Evolutionary conservation across 495 filamentous ascomycete genomes (phyloP).

Genomic region (Tetracladium setigerum): DNA sequence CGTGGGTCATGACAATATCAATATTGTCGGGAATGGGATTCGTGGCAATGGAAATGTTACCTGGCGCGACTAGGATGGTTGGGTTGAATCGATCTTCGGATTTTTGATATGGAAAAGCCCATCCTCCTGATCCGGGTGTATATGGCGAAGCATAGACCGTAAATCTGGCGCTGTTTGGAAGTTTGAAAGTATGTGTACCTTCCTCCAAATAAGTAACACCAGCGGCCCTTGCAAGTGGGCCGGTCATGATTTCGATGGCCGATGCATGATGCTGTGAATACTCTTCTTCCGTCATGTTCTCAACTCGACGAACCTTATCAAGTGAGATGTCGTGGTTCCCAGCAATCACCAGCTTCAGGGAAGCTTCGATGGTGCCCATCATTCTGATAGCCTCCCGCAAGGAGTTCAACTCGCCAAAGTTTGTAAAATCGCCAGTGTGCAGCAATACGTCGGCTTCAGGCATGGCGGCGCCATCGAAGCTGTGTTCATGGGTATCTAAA

Average conservation of each 20-base stretch:
- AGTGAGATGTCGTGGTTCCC: constrained; percentile 76
- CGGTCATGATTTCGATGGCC: constrained; percentile 29
- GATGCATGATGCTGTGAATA: constrained; percentile 19
- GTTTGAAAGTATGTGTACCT: constrained; percentile 45
- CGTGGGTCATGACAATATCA: constrained; percentile 69
- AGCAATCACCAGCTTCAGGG: constrained; percentile 71
- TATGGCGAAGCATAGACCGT: constrained; percentile 66
- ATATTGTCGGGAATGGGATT: constrained; percentile 36
- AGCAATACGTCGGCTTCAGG: constrained; percentile 57
- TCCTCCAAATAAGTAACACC: constrained; percentile 64
- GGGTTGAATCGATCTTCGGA: constrained; percentile 34
- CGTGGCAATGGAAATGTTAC: constrained; percentile 25
- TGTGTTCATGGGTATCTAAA: constrained; percentile 13
- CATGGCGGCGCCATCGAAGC: constrained; percentile 12
- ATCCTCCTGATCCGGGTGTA: constrained; percentile 51
- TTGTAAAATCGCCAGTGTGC: constrained; percentile 70
- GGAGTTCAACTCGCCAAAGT: constrained; percentile 47
- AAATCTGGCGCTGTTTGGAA: constrained; percentile 52
- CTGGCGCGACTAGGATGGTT: constrained; percentile 18
- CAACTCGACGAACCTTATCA: constrained; percentile 31
- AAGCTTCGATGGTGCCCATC: constrained; percentile 48
- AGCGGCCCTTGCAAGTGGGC: constrained; percentile 34
- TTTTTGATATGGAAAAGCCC: constrained; percentile 56
- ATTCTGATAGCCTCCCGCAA: constrained; percentile 45
- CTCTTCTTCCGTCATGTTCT: constrained; percentile 3